A percentile compares a stretch with the other conserved stretches of the same genome.
phyloP scores from a whole-genome alignment of 2,329 filamentous ascomycete genomes.

The Diplodia intermedia region DNA sequence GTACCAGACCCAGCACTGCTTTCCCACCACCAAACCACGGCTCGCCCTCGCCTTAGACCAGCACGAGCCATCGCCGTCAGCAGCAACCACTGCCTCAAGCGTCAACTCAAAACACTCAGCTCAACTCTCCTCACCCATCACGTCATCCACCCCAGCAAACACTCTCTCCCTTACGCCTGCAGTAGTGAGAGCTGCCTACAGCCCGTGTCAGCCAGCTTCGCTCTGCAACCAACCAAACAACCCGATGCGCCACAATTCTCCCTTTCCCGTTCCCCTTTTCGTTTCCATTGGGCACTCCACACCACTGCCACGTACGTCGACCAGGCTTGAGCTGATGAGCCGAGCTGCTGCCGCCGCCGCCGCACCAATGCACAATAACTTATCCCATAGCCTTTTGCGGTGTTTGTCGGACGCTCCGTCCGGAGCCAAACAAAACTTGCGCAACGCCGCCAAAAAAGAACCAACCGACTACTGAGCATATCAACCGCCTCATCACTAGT shows the following conservation, averaged over 20 bases:
- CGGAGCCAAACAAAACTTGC: too few relatives aligned
- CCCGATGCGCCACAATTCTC: background rate
- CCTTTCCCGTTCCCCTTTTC: background rate
- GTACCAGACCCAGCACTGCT: background rate
- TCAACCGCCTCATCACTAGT: too few relatives aligned
- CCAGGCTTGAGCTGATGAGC: too few relatives aligned
- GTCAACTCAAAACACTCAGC: background rate
- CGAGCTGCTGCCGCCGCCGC: too few relatives aligned
- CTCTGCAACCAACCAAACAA: background rate
- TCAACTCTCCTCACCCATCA: background rate
- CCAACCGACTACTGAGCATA: too few relatives aligned
- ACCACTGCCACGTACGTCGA: too few relatives aligned
- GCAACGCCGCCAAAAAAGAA: too few relatives aligned
- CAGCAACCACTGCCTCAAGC: background rate
- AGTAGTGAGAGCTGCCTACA: background rate
- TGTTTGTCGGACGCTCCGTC: background rate
- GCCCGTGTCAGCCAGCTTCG: background rate
- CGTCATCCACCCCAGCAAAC: background rate
- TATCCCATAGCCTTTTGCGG: too few relatives aligned
- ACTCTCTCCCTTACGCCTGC: background rate
- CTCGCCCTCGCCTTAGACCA: background rate
- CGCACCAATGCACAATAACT: background rate
- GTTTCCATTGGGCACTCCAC: too few relatives aligned
- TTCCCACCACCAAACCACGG: background rate
- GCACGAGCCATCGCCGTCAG: too few relatives aligned